Percentiles rank a stretch among this genome's conserved stretches.
Evolutionary conservation across 768 basidiomycete species (phyloP).

Genomic region (Serpula lacrymans): DNA sequence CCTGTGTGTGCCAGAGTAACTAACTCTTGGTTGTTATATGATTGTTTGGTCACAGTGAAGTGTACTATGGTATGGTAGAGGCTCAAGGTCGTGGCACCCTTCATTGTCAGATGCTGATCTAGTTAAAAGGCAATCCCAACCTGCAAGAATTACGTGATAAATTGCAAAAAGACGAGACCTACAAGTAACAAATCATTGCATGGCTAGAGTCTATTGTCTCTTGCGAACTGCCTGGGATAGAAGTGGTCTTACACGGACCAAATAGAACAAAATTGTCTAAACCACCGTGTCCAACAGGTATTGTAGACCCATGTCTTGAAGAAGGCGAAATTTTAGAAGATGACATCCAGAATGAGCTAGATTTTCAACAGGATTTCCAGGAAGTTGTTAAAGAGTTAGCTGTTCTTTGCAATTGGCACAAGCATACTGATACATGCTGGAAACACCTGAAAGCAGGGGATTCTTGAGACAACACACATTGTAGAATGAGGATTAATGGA

Average conservation of each 20-base stretch:
- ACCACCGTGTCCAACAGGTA: not conserved
- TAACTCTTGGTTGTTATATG: too few species aligned
- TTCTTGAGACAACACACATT: too few species aligned
- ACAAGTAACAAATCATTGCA: not conserved
- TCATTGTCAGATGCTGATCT: slow-evolving; percentile 37
- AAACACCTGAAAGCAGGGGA: too few species aligned
- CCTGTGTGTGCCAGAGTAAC: too few species aligned
- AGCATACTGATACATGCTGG: too few species aligned
- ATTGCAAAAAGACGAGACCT: not conserved
- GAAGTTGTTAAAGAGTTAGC: too few species aligned
- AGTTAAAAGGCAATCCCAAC: slow-evolving; percentile 20
- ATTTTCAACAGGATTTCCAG: too few species aligned
- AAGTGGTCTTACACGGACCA: not conserved
- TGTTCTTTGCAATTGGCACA: too few species aligned
- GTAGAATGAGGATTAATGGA: too few species aligned
- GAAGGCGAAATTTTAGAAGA: too few species aligned
- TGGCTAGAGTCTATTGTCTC: not conserved
- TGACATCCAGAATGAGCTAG: too few species aligned
- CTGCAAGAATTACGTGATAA: not conserved
- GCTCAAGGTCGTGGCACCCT: slow-evolving; percentile 36
- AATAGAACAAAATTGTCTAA: not conserved
- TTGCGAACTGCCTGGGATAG: not conserved
- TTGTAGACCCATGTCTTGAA: not conserved
- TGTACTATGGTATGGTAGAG: slow-evolving; percentile 39
- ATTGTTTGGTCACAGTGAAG: slow-evolving; percentile 25